Conservation (phyloP, 2,329 filamentous ascomycete species). For the Mycogone perniciosa region DNA sequence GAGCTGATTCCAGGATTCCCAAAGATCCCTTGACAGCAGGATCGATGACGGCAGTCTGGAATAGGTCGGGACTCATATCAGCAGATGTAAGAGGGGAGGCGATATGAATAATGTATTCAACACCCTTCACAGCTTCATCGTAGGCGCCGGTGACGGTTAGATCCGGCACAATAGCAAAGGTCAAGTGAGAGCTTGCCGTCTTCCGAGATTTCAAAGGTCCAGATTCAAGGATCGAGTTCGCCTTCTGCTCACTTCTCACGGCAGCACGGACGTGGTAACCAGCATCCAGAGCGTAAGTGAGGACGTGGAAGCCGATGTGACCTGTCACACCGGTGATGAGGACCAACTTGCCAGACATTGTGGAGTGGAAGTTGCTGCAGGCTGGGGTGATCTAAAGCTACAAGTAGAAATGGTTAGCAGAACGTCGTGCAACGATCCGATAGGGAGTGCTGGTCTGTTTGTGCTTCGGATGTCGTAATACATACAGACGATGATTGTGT, state of each 20-base stretch:
- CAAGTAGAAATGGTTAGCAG: no score
- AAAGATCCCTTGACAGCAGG: constrained; percentile 31
- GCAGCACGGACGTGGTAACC: constrained; percentile 24
- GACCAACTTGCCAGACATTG: no score
- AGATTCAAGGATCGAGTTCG: neutral
- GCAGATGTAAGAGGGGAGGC: constrained; percentile 25
- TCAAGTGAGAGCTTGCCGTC: neutral
- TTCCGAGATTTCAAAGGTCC: no score
- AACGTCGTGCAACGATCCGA: no score
- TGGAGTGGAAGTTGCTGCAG: no score
- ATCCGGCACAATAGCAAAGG: constrained; percentile 29
- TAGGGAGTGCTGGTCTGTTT: no score
- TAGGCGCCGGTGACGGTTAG: constrained; percentile 31
- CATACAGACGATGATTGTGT: no score
- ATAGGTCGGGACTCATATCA: neutral
- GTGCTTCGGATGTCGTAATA: no score
- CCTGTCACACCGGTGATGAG: constrained; percentile 22
- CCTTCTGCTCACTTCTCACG: constrained; percentile 18
- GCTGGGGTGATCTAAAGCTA: no score
- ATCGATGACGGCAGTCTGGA: constrained; percentile 17
- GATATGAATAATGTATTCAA: constrained; percentile 29
- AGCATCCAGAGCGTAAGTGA: constrained; percentile 18
- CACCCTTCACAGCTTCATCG: constrained; percentile 31
- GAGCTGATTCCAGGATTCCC: constrained; percentile 31
- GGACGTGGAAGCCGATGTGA: constrained; percentile 23